Percentiles rank a stretch among this genome's conserved stretches.
Conservation (phyloP, 1,284 basidiomycete species). For the Pseudozyma tsukubaensis region DNA sequence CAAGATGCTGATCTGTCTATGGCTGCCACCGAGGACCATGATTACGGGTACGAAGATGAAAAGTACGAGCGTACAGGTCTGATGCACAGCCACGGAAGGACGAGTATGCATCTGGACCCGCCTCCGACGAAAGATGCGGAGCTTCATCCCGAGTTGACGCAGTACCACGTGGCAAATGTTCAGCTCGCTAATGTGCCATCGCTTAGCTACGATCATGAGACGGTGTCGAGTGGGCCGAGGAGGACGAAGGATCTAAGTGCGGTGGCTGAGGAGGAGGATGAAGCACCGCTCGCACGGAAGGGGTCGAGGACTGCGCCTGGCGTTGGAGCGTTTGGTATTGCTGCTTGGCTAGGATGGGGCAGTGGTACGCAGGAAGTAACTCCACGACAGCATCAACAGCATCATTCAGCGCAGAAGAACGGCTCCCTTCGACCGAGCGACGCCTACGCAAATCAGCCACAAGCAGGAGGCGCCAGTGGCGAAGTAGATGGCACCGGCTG, state of each 20-base stretch:
- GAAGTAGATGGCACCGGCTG: constrained; percentile 20
- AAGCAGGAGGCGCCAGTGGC: background rate
- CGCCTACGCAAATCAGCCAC: background rate
- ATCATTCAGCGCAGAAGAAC: background rate
- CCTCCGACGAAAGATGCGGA: constrained; percentile 8
- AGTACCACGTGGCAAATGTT: constrained; percentile 30
- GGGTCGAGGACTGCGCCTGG: constrained; percentile 10
- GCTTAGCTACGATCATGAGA: constrained; percentile 23
- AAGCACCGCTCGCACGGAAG: background rate
- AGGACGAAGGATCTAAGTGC: constrained; percentile 8
- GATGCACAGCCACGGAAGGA: constrained; percentile 4
- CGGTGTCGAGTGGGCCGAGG: background rate
- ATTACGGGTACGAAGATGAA: constrained; percentile 30
- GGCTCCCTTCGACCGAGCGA: constrained; percentile 5
- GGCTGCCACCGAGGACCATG: constrained; percentile 12
- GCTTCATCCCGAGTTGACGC: constrained; percentile 37
- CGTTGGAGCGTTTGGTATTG: constrained; percentile 33
- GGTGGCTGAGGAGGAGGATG: constrained; percentile 21
- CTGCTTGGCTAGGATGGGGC: constrained; percentile 38
- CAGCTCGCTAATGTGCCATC: constrained; percentile 40
- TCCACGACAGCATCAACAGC: background rate
- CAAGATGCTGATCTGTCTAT: constrained; percentile 24
- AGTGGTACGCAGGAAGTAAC: background rate
- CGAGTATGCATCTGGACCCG: background rate
- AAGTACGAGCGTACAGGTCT: constrained; percentile 22